phyloP scores from a whole-genome alignment of 2,329 filamentous ascomycete genomes.

The Polychaeton citri region DNA sequence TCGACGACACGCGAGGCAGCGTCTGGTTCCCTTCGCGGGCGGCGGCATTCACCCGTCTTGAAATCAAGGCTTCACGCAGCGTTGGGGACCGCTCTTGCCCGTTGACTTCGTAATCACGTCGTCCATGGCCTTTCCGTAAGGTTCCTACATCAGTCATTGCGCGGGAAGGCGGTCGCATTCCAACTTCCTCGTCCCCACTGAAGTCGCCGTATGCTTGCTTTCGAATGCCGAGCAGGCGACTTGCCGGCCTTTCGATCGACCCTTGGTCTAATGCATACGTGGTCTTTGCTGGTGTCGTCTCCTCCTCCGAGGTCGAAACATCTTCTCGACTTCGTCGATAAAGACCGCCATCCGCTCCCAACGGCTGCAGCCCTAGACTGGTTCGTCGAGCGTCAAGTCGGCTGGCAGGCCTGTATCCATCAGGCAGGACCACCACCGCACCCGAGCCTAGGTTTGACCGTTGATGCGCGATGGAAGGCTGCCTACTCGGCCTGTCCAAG shows the following conservation, averaged over 20 bases:
- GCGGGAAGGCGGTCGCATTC: constrained; percentile 34
- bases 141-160: constrained; percentile 33
- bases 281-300: constrained; percentile 12
- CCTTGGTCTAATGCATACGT: constrained; percentile 5
- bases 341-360: constrained; percentile 9
- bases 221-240: constrained; percentile 24
- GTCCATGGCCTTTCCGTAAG: constrained; percentile 12
- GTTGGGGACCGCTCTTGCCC: constrained; percentile 4
- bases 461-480: constrained; percentile 7
- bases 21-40: constrained; percentile 6
- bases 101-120: constrained; percentile 3
- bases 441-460: constrained; percentile 5
- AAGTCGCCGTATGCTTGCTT: constrained; percentile 13
- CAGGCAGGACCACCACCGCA: constrained; percentile 25
- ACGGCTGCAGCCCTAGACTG: constrained; percentile 15
- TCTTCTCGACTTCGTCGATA: constrained; percentile 19
- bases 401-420: constrained; percentile 23
- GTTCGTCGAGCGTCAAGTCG: constrained; percentile 33
- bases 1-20: constrained; percentile 7
- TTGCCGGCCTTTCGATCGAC: constrained; percentile 10
- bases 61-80: constrained; percentile 4
- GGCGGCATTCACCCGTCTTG: constrained; percentile 4
- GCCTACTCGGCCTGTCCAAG: constrained; percentile 4
- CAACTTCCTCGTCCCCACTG: constrained; percentile 20
- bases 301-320: constrained; percentile 14